phyloP scores from a whole-genome alignment of 1,284 basidiomycete species.

The Cryptococcus floricola region DNA sequence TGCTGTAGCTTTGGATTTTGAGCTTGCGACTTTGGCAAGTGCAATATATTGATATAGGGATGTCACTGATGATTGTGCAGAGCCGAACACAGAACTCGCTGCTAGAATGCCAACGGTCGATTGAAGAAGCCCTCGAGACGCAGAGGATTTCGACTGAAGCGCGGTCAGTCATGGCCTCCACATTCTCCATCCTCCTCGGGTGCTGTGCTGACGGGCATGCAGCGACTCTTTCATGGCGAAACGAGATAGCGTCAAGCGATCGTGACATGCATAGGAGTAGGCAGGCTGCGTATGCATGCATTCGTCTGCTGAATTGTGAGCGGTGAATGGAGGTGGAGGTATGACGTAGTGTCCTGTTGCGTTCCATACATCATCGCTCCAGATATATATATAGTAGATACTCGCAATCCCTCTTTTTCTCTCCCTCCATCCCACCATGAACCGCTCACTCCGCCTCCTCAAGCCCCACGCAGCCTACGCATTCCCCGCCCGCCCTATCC shows the following conservation, averaged over 20 bases:
- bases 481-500: conserved; percentile 4
- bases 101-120: conserved; percentile 1
- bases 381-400: background rate
- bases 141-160: background rate
- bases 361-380: background rate
- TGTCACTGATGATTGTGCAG: conserved; percentile 3
- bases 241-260: background rate
- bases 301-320: too few species aligned
- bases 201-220: background rate
- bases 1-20: conserved; percentile 28
- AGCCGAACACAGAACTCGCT: conserved; percentile 6
- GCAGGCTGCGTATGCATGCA: too few species aligned
- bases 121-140: background rate
- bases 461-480: conserved; percentile 2
- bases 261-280: too few species aligned
- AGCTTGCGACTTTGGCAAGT: conserved; percentile 30
- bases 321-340: background rate
- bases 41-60: background rate
- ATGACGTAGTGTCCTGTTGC: background rate
- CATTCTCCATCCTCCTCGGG: background rate
- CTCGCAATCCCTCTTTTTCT: background rate
- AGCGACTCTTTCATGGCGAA: conserved; percentile 7
- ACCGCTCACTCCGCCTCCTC: conserved; percentile 17
- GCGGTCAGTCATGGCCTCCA: conserved; percentile 1
- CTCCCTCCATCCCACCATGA: conserved; percentile 7